Conservation (phyloP, 805 yeast species). For the Nakazawaea ambrosiae region DNA sequence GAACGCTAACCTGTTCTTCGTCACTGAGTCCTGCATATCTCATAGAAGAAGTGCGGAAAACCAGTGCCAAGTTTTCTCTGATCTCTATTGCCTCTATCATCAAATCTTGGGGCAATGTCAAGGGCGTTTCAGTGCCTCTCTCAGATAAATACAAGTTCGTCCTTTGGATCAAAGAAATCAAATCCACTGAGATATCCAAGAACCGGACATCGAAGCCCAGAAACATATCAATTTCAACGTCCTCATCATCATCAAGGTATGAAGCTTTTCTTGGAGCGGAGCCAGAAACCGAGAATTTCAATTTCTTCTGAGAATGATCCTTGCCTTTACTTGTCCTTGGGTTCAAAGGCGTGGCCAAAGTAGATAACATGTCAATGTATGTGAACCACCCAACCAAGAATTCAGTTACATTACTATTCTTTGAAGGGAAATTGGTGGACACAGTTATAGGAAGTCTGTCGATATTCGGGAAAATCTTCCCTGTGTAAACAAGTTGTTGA, state of each 20-base stretch:
- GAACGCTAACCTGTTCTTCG: slow-evolving; percentile 17
- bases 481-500: slow-evolving; percentile 14
- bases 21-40: slow-evolving; percentile 4
- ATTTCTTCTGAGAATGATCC: neutral
- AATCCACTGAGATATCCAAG: slow-evolving; percentile 49
- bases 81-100: slow-evolving; percentile 33
- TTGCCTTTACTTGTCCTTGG: no score
- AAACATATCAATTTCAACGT: slow-evolving; percentile 48
- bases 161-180: slow-evolving; percentile 32
- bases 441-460: slow-evolving; percentile 4
- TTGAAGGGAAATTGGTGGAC: slow-evolving; percentile 14
- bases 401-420: slow-evolving; percentile 33
- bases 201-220: slow-evolving; percentile 62
- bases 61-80: slow-evolving; percentile 22
- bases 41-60: slow-evolving; percentile 15
- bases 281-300: neutral
- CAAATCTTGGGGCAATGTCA: slow-evolving; percentile 16
- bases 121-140: slow-evolving; percentile 7
- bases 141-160: slow-evolving; percentile 12
- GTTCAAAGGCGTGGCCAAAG: slow-evolving; percentile 45
- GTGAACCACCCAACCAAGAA: slow-evolving; percentile 66
- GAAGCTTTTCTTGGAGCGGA: slow-evolving; percentile 2
- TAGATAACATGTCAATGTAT: slow-evolving; percentile 58
- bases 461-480: slow-evolving; percentile 14
- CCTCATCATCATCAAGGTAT: slow-evolving; percentile 5